Base-by-base conservation (phyloP, 306 rosid species). In the Hippophae rhamnoides region DNA sequence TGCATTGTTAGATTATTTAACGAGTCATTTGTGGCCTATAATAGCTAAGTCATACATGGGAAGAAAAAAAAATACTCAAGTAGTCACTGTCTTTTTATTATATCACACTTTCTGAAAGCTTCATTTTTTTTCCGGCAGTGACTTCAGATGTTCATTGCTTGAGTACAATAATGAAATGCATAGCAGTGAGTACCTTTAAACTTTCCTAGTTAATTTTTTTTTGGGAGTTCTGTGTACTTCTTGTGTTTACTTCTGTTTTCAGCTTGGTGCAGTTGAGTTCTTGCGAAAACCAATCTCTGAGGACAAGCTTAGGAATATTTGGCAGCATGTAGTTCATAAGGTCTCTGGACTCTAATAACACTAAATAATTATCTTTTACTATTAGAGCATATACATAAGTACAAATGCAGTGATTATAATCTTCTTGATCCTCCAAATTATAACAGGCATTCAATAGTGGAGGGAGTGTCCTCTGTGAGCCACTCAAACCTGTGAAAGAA, bases 311-410 rank as follows among this genome's bases (percentile, higher is more conserved):
- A 81, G 78, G 86, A 86, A 93, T 66, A 82, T 93, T 66, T 93
- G 99, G 99, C 99, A 93, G 86, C 99, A 93, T 77, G 99, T 89
- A 49, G 94, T 89, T 80, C 99, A 89, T 72, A 93, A 89, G 99
- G 99, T 93, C 52, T 47, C 90, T 73, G 11, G 56, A 65, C 57
- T 54, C 58, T 66, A 51, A 46, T 40, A 38, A 49, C 61, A 49
- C 48, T 31, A 31, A 61, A 50, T 65, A 41, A 49, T 64, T 8
- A 31, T 31, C 40, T 23, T 50, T 65, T 49, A 58, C 9, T 54
- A 43, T 18, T 43, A 58, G 49, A 4, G 4, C 58, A 9, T 47
- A 44, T 1, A 2, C 38, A 31, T 2, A 31, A 31, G 44, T 45
- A 55, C 53, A 59, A 57, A 25, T 69, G 18, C 46, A 38, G 40